Percentiles rank a stretch among this genome's conserved stretches.
phyloP scores from a whole-genome alignment of 495 filamentous ascomycete genomes.

The Xylona heveae region DNA sequence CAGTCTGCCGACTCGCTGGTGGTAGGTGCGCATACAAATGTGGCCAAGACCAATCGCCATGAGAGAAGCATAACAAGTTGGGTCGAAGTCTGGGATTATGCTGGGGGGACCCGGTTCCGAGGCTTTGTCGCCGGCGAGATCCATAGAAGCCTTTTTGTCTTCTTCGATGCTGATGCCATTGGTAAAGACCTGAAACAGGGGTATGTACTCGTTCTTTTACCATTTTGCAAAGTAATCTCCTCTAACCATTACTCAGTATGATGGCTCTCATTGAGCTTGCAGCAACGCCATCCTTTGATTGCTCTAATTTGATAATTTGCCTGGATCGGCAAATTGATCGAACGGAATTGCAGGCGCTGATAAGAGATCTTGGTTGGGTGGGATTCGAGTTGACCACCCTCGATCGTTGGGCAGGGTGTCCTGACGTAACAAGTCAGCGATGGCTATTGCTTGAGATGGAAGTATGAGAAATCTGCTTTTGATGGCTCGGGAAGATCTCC shows the following conservation, averaged over 20 bases:
- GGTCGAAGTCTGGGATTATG: conserved; percentile 82
- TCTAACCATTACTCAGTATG: conserved; percentile 27
- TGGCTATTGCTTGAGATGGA: conserved; percentile 85
- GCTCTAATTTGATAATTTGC: conserved; percentile 59
- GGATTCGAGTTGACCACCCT: conserved; percentile 69
- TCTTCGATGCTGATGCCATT: conserved; percentile 51
- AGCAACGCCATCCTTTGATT: conserved; percentile 40
- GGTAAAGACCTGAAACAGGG: conserved; percentile 67
- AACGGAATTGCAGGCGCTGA: conserved; percentile 34
- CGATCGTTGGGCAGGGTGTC: conserved; percentile 35
- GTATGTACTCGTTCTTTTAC: conserved; percentile 29
- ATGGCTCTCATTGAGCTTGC: conserved; percentile 85
- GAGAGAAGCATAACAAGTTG: conserved; percentile 25
- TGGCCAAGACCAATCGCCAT: conserved; percentile 10
- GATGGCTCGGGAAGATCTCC: background rate
- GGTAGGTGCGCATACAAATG: conserved; percentile 38
- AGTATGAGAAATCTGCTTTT: conserved; percentile 21
- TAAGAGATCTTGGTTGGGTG: conserved; percentile 75
- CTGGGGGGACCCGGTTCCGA: conserved; percentile 58
- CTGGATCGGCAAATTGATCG: conserved; percentile 42
- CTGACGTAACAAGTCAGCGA: conserved; percentile 9
- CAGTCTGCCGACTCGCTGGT: conserved; percentile 54
- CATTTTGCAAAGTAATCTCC: conserved; percentile 3
- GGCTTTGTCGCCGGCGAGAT: conserved; percentile 49
- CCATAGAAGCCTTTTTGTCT: conserved; percentile 63